phyloP scores from a whole-genome alignment of 2,329 filamentous ascomycete genomes.

The Elsinoe necatrix region DNA sequence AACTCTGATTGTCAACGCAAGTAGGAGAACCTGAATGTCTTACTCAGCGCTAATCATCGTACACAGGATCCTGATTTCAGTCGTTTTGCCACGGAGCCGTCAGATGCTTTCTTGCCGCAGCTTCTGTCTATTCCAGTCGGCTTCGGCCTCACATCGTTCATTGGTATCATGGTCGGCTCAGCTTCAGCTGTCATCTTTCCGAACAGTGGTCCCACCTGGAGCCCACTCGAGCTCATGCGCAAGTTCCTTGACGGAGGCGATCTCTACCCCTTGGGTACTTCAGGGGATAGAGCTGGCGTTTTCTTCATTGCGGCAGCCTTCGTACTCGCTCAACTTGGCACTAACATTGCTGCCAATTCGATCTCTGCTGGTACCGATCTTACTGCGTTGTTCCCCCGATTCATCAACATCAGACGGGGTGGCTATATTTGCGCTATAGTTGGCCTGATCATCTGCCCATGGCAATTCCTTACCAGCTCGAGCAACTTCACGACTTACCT shows the following conservation, averaged over 20 bases:
- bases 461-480: conserved; percentile 62
- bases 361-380: conserved; percentile 48
- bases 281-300: conserved; percentile 44
- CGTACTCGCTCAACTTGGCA: conserved; percentile 43
- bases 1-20: conserved; percentile 67
- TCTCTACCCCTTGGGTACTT: conserved; percentile 21
- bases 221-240: conserved; percentile 35
- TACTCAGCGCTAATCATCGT: background rate
- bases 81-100: conserved; percentile 69
- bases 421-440: conserved; percentile 75
- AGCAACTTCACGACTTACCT: conserved; percentile 90
- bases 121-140: conserved; percentile 35
- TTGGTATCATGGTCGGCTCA: conserved; percentile 37
- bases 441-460: conserved; percentile 79
- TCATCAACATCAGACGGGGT: conserved; percentile 66
- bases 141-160: conserved; percentile 18
- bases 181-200: conserved; percentile 18
- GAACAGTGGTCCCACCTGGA: conserved; percentile 56
- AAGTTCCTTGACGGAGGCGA: conserved; percentile 34
- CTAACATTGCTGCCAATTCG: conserved; percentile 69
- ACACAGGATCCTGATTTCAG: conserved; percentile 59
- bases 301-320: conserved; percentile 41
- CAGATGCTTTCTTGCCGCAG: conserved; percentile 72
- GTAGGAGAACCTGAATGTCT: background rate
- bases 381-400: conserved; percentile 44